Percentiles rank a stretch among this genome's conserved stretches.
phyloP scores from a whole-genome alignment of 2,329 filamentous ascomycete genomes.

The Colletotrichum tamarilloi region DNA sequence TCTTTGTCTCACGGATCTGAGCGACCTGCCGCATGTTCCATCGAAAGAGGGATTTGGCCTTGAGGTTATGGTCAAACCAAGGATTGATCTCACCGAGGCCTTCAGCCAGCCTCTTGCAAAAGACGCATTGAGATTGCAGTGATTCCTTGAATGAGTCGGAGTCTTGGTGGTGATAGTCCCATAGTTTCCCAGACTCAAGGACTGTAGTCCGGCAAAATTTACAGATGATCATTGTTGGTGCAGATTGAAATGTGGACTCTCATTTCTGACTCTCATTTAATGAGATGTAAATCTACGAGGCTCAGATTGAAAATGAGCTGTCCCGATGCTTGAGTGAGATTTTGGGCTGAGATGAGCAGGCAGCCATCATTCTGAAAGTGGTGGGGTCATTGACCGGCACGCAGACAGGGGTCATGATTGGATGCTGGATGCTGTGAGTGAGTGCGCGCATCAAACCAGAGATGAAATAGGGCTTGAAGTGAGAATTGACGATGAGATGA shows the following conservation, averaged over 20 bases:
- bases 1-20: conserved; percentile 2
- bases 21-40: conserved; percentile 10
- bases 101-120: conserved; percentile 4
- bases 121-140: neutral
- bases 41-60: neutral
- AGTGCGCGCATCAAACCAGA: no score
- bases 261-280: neutral
- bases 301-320: neutral
- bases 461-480: no score
- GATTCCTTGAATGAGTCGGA: neutral
- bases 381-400: neutral
- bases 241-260: neutral
- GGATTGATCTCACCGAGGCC: neutral
- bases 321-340: neutral
- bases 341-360: neutral
- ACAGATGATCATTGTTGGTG: neutral
- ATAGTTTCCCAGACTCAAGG: neutral
- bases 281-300: neutral
- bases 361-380: neutral
- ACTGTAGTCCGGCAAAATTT: neutral
- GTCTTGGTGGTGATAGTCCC: conserved; percentile 13
- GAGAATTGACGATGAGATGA: neutral
- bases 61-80: neutral
- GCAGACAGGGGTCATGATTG: neutral
- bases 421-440: neutral